Percentiles rank a stretch among this genome's conserved stretches.
Evolutionary conservation across 1,139 yeast genomes (phyloP).

Genomic region (Yamadazyma pseudoaaseri): DNA sequence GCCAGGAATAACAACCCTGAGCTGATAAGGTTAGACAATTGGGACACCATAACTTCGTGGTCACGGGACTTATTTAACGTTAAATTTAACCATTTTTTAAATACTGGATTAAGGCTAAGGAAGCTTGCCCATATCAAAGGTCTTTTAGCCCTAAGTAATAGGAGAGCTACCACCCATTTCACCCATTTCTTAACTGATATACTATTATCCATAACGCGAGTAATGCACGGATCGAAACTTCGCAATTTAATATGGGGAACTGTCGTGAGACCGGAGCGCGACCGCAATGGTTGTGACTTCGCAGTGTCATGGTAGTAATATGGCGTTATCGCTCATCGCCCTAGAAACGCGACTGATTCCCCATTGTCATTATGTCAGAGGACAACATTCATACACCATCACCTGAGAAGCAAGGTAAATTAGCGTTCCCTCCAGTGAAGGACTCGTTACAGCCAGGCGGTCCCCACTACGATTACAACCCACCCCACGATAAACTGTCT

Average conservation of each 20-base stretch:
- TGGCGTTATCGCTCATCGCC: too few species aligned
- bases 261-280: too few species aligned
- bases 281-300: too few species aligned
- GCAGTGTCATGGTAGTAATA: too few species aligned
- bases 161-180: slow-evolving; percentile 29
- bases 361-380: neutral
- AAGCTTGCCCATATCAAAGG: slow-evolving; percentile 34
- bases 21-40: slow-evolving; percentile 28
- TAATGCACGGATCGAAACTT: too few species aligned
- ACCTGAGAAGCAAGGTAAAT: neutral
- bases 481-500: too few species aligned
- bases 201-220: too few species aligned
- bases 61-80: neutral
- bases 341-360: slow-evolving; percentile 1
- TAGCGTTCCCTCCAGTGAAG: too few species aligned
- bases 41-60: slow-evolving; percentile 5
- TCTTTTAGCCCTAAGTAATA: slow-evolving; percentile 23
- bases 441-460: too few species aligned
- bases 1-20: slow-evolving; percentile 33
- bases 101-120: slow-evolving; percentile 32
- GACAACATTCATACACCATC: neutral
- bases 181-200: slow-evolving; percentile 31
- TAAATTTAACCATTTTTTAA: slow-evolving; percentile 14
- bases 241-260: too few species aligned
- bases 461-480: too few species aligned